Evolutionary conservation across 1,284 basidiomycete genomes (phyloP).

Genomic region (Rugosomyces carneus): DNA sequence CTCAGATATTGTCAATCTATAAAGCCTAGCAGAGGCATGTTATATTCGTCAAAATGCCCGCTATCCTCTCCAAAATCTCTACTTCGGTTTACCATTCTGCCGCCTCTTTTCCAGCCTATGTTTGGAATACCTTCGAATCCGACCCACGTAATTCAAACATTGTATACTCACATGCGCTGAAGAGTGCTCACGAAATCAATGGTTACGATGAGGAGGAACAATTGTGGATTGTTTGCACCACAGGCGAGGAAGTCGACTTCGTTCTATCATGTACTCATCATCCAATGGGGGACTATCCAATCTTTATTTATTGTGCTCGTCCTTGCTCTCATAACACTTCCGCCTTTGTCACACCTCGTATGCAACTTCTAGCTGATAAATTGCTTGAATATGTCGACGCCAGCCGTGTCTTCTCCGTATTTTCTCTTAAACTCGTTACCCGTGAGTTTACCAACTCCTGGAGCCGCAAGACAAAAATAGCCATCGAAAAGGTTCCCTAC

Average conservation of each 20-base stretch:
- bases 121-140: conserved; percentile 8
- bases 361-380: conserved; percentile 1
- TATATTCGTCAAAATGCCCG: conserved; percentile 3
- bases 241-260: conserved; percentile 6
- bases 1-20: background rate
- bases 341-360: conserved; percentile 2
- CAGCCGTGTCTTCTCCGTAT: conserved; percentile 35
- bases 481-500: conserved; percentile 41
- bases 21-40: background rate
- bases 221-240: conserved; percentile 13
- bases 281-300: conserved; percentile 10
- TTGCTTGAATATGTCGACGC: conserved; percentile 5
- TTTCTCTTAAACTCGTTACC: conserved; percentile 47
- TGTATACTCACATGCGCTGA: conserved; percentile 11
- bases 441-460: conserved; percentile 42
- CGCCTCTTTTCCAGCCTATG: background rate
- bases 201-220: background rate
- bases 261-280: conserved; percentile 11
- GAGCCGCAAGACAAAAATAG: conserved; percentile 38
- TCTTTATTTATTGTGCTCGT: conserved; percentile 10
- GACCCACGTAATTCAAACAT: conserved; percentile 12
- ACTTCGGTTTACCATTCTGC: conserved; percentile 4
- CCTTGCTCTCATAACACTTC: background rate
- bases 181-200: background rate
- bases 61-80: background rate